These are phyloP conservation scores for Peronospora destructor DNA, from an alignment of 352 stramenopile species.

Conservation along the genomic window DNA sequence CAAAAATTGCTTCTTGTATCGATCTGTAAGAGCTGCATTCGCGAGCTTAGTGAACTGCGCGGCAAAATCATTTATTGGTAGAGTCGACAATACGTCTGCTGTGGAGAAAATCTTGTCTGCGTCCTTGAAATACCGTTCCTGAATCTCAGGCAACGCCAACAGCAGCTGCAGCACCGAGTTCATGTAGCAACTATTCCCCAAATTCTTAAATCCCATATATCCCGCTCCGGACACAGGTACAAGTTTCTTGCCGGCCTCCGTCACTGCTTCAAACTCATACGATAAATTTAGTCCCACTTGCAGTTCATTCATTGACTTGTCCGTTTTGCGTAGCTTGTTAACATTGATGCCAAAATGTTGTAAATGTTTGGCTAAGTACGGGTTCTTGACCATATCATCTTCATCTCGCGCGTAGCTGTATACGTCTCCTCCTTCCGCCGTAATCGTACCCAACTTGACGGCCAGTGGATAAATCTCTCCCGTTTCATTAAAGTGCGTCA, in stretches of 20 bases:
- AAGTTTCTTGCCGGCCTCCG: slow-evolving; percentile 93
- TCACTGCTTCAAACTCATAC: slow-evolving; percentile 97
- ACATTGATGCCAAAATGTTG: slow-evolving; percentile 94
- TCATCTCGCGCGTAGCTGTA: slow-evolving; percentile 97
- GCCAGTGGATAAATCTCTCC: slow-evolving; percentile 91
- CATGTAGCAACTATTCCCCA: slow-evolving; percentile 99
- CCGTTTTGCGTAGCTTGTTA: slow-evolving; percentile 92
- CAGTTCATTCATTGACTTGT: slow-evolving; percentile 98
- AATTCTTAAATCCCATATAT: slow-evolving; percentile 95
- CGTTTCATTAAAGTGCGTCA: slow-evolving; percentile 94
- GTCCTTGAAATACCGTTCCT: slow-evolving; percentile 61
- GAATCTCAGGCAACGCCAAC: slow-evolving; percentile 69
- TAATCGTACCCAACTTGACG: slow-evolving; percentile 98
- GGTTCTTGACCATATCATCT: slow-evolving; percentile 95
- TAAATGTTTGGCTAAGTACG: slow-evolving; percentile 91
- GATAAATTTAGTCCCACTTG: slow-evolving; percentile 96
- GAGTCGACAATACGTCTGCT: slow-evolving; percentile 15
- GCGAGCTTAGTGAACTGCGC: slow-evolving; percentile 91
- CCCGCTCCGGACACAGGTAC: slow-evolving; percentile 86
- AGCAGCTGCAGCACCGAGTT: slow-evolving; percentile 96
- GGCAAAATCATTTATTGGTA: slow-evolving; percentile 76
- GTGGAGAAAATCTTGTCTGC: slow-evolving; percentile 54
- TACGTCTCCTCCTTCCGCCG: slow-evolving; percentile 91
- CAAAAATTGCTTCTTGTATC: slow-evolving; percentile 65
- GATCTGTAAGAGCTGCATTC: slow-evolving; percentile 78